phyloP scores from a whole-genome alignment of 495 filamentous ascomycete species.

The Friedmanniomyces endolithicus region DNA sequence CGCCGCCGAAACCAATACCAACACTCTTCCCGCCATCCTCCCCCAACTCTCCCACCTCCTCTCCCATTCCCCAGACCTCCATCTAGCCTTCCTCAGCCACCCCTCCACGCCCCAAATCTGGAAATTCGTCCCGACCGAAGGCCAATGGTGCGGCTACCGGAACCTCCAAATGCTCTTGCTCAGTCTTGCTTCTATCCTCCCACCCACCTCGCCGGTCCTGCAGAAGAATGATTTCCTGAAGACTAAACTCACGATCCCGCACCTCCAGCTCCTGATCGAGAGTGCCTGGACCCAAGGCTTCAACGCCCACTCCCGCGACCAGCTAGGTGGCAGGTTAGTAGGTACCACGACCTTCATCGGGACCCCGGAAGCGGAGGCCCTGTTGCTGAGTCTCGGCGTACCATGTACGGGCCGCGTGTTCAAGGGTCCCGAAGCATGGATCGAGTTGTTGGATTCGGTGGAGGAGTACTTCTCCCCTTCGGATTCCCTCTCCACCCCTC shows the following conservation, averaged over 20 bases:
- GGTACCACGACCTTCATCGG: constrained; percentile 91
- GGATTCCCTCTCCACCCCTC: constrained; percentile 3
- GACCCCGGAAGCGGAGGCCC: constrained; percentile 51
- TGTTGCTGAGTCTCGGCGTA: constrained; percentile 4
- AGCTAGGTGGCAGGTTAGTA: constrained; percentile 70
- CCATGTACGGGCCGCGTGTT: constrained; percentile 1
- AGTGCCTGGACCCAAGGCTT: constrained; percentile 77
- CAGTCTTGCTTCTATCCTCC: neutral
- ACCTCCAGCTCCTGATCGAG: constrained; percentile 81
- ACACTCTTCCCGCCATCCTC: constrained; percentile 53
- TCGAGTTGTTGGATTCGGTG: constrained; percentile 49
- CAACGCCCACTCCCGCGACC: constrained; percentile 55
- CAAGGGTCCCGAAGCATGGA: constrained; percentile 9
- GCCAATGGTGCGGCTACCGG: constrained; percentile 86
- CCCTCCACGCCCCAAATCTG: constrained; percentile 62
- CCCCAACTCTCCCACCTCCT: constrained; percentile 60
- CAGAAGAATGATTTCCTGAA: constrained; percentile 38
- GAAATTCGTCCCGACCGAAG: constrained; percentile 62
- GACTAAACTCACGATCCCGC: constrained; percentile 57
- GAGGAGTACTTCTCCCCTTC: constrained; percentile 56
- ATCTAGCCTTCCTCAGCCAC: constrained; percentile 67
- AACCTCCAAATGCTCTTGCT: constrained; percentile 94
- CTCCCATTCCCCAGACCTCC: constrained; percentile 50
- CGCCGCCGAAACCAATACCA: neutral
- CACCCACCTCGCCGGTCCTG: constrained; percentile 43